phyloP scores from a whole-genome alignment of 2,329 filamentous ascomycete species.

The Cercospora sojina region DNA sequence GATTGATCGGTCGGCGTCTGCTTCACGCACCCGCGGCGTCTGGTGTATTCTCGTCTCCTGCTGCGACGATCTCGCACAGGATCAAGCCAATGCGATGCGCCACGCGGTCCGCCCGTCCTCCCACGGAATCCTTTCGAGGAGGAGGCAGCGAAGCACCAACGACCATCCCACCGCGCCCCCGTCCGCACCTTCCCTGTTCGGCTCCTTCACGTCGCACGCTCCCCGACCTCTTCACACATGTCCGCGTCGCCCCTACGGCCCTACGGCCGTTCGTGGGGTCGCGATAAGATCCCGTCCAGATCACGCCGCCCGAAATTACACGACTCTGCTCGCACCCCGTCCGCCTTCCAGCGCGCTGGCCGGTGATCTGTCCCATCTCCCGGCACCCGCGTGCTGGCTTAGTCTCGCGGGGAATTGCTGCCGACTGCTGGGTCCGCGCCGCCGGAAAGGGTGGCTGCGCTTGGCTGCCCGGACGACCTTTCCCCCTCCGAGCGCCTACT shows the following conservation, averaged over 20 bases:
- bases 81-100: conserved; percentile 1
- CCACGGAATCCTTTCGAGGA: neutral
- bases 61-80: neutral
- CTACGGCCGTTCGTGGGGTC: neutral
- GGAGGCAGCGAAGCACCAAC: neutral
- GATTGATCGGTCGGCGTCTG: neutral
- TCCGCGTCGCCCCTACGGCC: neutral
- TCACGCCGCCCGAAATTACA: neutral
- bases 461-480: neutral
- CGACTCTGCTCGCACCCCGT: neutral
- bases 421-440: conserved; percentile 3
- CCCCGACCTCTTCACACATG: neutral
- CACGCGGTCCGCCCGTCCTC: conserved; percentile 2
- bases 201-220: neutral
- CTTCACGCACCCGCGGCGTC: neutral
- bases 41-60: neutral
- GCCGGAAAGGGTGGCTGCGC: conserved; percentile 6
- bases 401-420: neutral
- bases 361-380: neutral
- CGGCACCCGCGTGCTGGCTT: neutral
- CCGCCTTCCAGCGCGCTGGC: neutral
- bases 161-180: neutral
- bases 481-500: neutral
- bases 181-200: conserved; percentile 3
- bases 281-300: neutral